These are phyloP conservation scores for Chaetomium strumarium DNA, from an alignment of 2,329 filamentous ascomycete genomes.

Conservation along the genomic window DNA sequence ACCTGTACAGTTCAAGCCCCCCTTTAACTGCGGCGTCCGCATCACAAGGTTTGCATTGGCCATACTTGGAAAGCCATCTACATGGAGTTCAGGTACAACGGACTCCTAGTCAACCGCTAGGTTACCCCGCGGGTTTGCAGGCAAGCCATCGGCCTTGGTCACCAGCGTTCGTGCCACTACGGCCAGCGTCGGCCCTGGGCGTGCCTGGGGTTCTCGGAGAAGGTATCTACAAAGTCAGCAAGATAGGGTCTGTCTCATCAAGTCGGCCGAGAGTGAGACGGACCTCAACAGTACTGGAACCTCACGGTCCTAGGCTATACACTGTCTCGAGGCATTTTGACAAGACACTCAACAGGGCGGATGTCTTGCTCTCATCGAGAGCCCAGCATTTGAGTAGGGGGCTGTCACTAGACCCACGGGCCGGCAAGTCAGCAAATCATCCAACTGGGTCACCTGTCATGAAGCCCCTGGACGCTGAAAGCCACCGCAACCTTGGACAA, in stretches of 20 bases:
- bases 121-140: neutral
- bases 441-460: neutral
- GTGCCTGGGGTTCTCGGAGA: slow-evolving; percentile 18
- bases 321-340: slow-evolving; percentile 18
- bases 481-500: neutral
- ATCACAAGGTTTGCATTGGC: neutral
- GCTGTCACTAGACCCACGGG: neutral
- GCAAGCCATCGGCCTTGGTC: slow-evolving; percentile 7
- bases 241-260: slow-evolving; percentile 11
- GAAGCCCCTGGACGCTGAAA: neutral
- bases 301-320: slow-evolving; percentile 1
- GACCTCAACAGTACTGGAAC: slow-evolving; percentile 1
- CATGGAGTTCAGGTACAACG: neutral
- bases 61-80: neutral
- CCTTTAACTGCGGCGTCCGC: neutral
- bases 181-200: slow-evolving; percentile 18
- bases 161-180: slow-evolving; percentile 8
- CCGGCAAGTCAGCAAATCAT: neutral
- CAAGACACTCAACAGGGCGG: slow-evolving; percentile 10
- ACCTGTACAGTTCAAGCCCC: slow-evolving; percentile 5
- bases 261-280: slow-evolving; percentile 10
- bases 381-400: neutral
- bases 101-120: slow-evolving; percentile 14
- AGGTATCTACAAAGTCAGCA: slow-evolving; percentile 25
- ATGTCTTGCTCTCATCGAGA: slow-evolving; percentile 3